These are phyloP conservation scores for Taxillus chinensis DNA, from an alignment of 164 flowering plant species.

Conservation along the genomic window DNA sequence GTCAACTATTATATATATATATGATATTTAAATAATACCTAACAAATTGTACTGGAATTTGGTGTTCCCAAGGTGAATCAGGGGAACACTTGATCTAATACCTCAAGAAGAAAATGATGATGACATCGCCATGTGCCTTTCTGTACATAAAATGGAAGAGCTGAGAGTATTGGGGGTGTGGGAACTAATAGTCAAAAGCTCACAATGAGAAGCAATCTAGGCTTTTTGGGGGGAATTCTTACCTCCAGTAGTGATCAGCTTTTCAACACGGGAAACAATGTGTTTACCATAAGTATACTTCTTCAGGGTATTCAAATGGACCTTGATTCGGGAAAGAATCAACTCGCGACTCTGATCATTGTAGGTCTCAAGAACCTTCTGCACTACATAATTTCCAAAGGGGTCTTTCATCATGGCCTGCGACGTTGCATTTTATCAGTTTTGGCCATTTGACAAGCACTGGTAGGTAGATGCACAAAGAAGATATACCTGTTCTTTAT, in stretches of 20 bases:
- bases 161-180: neutral
- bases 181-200: neutral
- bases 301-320: slow-evolving; percentile 67
- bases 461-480: neutral
- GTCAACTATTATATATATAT: no score
- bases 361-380: slow-evolving; percentile 79
- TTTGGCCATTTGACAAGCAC: neutral
- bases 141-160: slow-evolving; percentile 18
- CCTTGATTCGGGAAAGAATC: slow-evolving; percentile 70
- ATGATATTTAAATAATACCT: no score
- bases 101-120: slow-evolving; percentile 18
- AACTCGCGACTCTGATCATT: slow-evolving; percentile 60
- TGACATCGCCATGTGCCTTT: slow-evolving; percentile 38
- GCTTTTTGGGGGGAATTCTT: slow-evolving; percentile 1
- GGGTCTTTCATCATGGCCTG: slow-evolving; percentile 98
- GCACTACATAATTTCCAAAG: slow-evolving; percentile 87
- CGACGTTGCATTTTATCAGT: slow-evolving; percentile 3
- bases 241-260: slow-evolving; percentile 82
- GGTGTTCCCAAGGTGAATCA: no score
- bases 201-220: neutral
- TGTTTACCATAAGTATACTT: slow-evolving; percentile 81
- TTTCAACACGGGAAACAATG: slow-evolving; percentile 82
- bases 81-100: neutral
- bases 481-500: no score
- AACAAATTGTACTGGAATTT: no score